Evolutionary conservation across 108 stramenopile species (phyloP).

Genomic region (Cyclotella baltica): DNA sequence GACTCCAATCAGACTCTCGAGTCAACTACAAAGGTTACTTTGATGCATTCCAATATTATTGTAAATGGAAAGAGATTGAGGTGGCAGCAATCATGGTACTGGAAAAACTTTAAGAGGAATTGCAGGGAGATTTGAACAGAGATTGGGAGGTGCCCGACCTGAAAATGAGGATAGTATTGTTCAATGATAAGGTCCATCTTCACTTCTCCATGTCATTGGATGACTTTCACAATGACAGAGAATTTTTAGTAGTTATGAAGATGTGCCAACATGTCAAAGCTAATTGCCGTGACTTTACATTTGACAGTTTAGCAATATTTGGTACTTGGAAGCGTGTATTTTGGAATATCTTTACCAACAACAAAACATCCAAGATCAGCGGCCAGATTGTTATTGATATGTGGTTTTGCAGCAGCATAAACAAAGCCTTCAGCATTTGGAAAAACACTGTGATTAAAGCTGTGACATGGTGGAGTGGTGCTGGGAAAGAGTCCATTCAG

Average conservation of each 20-base stretch:
- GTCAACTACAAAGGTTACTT: constrained; percentile 26
- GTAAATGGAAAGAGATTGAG: constrained; percentile 8
- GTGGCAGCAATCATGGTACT: constrained; percentile 18
- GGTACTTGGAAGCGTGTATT: constrained; percentile 12
- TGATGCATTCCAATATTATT: background rate
- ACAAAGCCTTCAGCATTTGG: constrained; percentile 5
- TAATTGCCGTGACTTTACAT: constrained; percentile 5
- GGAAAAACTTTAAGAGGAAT: constrained; percentile 13
- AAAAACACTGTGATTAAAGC: constrained; percentile 10
- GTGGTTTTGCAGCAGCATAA: constrained; percentile 13
- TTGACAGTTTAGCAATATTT: constrained; percentile 19
- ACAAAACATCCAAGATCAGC: background rate
- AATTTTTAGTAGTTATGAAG: constrained; percentile 14
- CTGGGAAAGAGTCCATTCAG: constrained; percentile 19
- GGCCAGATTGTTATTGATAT: background rate
- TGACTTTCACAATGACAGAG: background rate
- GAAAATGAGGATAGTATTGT: constrained; percentile 5
- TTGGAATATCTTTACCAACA: constrained; percentile 18
- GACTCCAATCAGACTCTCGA: constrained; percentile 14
- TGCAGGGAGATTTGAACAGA: constrained; percentile 12
- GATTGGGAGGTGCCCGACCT: background rate
- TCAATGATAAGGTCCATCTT: constrained; percentile 29
- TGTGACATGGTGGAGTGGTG: constrained; percentile 20
- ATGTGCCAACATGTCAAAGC: constrained; percentile 12
- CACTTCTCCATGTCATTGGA: constrained; percentile 8